Evolutionary conservation across 345 rosid genomes (phyloP).

Genomic region (Lenwebbia sp.): DNA sequence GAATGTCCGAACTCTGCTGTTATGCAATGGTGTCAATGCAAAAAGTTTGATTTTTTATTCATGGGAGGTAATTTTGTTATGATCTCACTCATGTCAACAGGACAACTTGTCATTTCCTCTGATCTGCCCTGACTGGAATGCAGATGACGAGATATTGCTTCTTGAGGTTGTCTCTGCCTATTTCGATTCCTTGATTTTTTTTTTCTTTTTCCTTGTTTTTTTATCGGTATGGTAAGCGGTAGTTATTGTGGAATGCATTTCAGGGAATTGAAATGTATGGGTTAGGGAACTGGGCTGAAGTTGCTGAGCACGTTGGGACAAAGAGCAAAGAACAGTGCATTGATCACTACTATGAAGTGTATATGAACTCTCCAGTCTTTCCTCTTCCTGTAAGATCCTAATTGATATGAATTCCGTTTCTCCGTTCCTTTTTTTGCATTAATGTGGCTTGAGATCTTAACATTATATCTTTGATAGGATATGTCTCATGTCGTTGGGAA

Average conservation of each 20-base stretch:
- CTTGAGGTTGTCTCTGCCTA: slow-evolving; percentile 49
- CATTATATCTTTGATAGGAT: slow-evolving; percentile 36
- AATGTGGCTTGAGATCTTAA: not conserved
- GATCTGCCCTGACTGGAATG: slow-evolving; percentile 92
- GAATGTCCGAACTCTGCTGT: not conserved
- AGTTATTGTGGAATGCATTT: not conserved
- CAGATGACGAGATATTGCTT: slow-evolving; percentile 94
- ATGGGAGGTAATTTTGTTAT: not conserved
- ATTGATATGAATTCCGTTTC: slow-evolving; percentile 2
- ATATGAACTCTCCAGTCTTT: slow-evolving; percentile 75
- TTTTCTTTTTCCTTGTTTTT: not conserved
- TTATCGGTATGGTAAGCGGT: not conserved
- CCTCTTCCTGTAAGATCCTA: slow-evolving; percentile 69
- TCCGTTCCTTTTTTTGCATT: not conserved
- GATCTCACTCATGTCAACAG: slow-evolving; percentile 22
- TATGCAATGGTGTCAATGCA: not conserved
- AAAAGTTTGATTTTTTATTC: not conserved
- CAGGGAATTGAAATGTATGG: slow-evolving; percentile 99
- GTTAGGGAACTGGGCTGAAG: slow-evolving; percentile 92
- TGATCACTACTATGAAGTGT: slow-evolving; percentile 61
- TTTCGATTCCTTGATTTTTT: not conserved
- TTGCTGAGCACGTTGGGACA: slow-evolving; percentile 97
- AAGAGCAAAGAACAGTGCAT: slow-evolving; percentile 87
- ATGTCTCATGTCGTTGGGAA: slow-evolving; percentile 95
- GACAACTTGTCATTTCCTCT: slow-evolving; percentile 86